Evolutionary conservation across 2,329 filamentous ascomycete species (phyloP), one percentile per base, ranked within the genome.

Genomic region (Epichloe amarillans): DNA sequence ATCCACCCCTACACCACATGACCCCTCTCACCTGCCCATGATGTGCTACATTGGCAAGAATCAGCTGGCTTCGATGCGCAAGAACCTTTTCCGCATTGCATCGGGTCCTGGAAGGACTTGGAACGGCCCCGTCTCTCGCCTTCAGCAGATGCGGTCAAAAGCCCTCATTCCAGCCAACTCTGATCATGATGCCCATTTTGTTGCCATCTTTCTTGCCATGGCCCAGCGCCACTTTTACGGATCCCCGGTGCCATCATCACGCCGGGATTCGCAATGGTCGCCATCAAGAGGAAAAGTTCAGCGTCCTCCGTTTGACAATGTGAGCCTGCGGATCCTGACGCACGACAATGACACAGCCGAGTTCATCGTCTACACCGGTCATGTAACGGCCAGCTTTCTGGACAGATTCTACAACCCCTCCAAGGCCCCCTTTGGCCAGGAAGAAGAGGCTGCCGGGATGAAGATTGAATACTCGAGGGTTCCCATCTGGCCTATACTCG

Each of bases 201-300:
- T 76, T 5, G 75, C 70, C 19, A 68, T 73, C 42, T 72, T 80
- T 51, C 56, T 82, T 12, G 72, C 74, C 45, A 76, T 81, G 72
- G 78, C 78, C 7, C 78, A 82, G 56, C 67, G 69, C 8, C 69
- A 75, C 45, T 76, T 76, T 51, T 79, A 80, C 57, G 55, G 54
- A 10, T 36, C 41, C 17, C 62, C 60, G 15, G 35, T 53, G 17
- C 42, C 54, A 14, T 55, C 55, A 1, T 52, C 53, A 10, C 56
- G 58, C 26, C 58, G 57, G 49, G 60, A 62, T 12, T 61, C 62
- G 3, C 60, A 59, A 23, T 62, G 61, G 50, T 61, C 60, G 0
- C 43, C 53, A 3, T 54, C 49, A 5, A 52, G 54, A 30, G 52
- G 50, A 37, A 56, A 56, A 12, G 56, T 56, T 11, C 55, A 56